phyloP scores from a whole-genome alignment of 164 flowering plant species.

The Dillenia suffruticosa region DNA sequence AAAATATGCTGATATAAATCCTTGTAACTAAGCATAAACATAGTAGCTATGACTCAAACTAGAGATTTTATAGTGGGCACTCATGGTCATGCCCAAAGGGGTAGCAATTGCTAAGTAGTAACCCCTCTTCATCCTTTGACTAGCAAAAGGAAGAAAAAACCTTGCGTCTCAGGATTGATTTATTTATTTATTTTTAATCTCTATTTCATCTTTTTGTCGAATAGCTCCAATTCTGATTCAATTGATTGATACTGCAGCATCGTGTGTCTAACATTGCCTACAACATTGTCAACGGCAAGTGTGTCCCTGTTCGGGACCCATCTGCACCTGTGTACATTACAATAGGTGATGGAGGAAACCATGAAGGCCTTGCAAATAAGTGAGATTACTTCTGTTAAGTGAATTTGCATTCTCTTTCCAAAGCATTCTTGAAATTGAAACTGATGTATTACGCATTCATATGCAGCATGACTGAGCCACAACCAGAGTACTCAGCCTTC shows the following conservation, averaged over 20 bases:
- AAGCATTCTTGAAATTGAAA: background rate
- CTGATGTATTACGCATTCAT: background rate
- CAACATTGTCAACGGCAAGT: constrained; percentile 28
- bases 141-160: no score
- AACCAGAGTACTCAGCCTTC: constrained; percentile 51
- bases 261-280: constrained; percentile 43
- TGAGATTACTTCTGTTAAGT: constrained; percentile 8
- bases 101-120: no score
- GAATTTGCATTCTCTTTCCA: background rate
- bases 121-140: no score
- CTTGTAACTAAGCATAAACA: no score
- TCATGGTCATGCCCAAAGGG: no score
- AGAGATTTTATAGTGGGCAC: no score
- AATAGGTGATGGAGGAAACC: constrained; percentile 54
- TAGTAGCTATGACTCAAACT: no score
- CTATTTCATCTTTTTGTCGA: no score
- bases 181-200: no score
- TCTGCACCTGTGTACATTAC: constrained; percentile 50
- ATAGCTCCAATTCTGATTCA: no score
- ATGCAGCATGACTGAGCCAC: constrained; percentile 48
- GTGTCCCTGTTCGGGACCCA: constrained; percentile 29
- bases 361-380: constrained; percentile 40
- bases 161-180: no score
- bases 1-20: no score
- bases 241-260: constrained; percentile 17